A percentile compares a stretch with the other conserved stretches of the same genome.
These are phyloP conservation scores for Ceratocystis lukuohia DNA, from an alignment of 2,329 filamentous ascomycete genomes.

Conservation along the genomic window DNA sequence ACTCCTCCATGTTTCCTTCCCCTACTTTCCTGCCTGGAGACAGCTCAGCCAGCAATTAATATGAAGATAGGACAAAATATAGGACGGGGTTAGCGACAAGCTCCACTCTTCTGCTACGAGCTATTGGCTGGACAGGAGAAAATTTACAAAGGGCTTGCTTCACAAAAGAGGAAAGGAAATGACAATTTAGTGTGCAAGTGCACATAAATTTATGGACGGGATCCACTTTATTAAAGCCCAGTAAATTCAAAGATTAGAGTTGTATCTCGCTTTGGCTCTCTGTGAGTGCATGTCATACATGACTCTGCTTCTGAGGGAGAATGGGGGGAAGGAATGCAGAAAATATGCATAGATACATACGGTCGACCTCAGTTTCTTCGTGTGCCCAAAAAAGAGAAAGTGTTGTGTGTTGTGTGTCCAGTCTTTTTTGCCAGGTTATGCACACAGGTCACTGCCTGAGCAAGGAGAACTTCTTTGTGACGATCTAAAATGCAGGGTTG, in stretches of 20 bases:
- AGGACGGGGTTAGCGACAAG: too few species aligned
- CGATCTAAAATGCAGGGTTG: not conserved
- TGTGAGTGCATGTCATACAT: too few species aligned
- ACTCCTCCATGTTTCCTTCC: too few species aligned
- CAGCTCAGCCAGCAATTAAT: too few species aligned
- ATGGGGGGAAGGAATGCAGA: not conserved
- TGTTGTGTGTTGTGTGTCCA: not conserved
- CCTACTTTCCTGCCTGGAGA: too few species aligned
- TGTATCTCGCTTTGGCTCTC: too few species aligned
- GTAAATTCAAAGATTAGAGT: too few species aligned
- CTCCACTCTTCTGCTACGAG: too few species aligned
- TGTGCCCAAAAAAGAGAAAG: not conserved
- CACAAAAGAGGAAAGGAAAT: not conserved
- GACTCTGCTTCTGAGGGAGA: too few species aligned
- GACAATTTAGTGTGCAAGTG: not conserved
- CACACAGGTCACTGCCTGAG: not conserved
- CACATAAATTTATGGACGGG: too few species aligned
- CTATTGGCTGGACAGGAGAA: not conserved
- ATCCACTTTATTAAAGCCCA: too few species aligned
- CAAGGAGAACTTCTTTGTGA: not conserved
- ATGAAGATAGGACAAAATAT: too few species aligned
- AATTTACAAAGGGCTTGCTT: not conserved
- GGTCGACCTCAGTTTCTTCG: not conserved
- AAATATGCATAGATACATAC: conserved; percentile 2
- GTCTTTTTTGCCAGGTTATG: conserved; percentile 4